phyloP scores from a whole-genome alignment of 371 early-diverging fungal genomes.

The Mortierella sp. region DNA sequence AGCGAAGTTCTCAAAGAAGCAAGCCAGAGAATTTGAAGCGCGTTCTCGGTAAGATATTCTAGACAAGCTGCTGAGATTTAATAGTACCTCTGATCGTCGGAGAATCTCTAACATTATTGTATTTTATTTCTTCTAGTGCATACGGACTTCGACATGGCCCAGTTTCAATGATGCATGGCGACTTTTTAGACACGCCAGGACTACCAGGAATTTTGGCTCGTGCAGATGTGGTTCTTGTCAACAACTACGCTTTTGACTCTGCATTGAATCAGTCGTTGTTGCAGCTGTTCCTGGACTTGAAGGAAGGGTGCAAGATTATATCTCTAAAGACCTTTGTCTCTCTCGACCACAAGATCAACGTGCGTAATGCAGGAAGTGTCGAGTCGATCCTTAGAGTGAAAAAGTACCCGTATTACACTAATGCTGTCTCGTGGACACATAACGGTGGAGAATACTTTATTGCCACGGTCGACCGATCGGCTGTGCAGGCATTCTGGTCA shows the following conservation, averaged over 20 bases:
- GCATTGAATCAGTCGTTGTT: slow-evolving; percentile 85
- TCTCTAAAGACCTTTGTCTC: slow-evolving; percentile 86
- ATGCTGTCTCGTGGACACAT: slow-evolving; percentile 94
- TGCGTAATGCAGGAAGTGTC: slow-evolving; percentile 82
- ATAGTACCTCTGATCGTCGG: neutral
- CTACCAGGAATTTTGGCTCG: slow-evolving; percentile 75
- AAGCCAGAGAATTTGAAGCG: slow-evolving; percentile 85
- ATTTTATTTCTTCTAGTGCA: slow-evolving; percentile 51
- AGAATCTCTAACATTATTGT: neutral
- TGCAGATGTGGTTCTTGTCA: slow-evolving; percentile 94
- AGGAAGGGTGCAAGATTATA: slow-evolving; percentile 90
- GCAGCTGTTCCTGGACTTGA: slow-evolving; percentile 89
- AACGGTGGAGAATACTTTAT: slow-evolving; percentile 90
- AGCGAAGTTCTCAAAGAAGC: slow-evolving; percentile 81
- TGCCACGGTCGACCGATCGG: slow-evolving; percentile 84
- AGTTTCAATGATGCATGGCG: slow-evolving; percentile 79
- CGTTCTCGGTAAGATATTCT: slow-evolving; percentile 77
- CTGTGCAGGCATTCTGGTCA: slow-evolving; percentile 69
- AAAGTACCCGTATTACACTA: slow-evolving; percentile 81
- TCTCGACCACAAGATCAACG: slow-evolving; percentile 81
- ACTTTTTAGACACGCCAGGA: slow-evolving; percentile 78
- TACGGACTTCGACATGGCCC: slow-evolving; percentile 75
- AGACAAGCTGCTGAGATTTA: neutral
- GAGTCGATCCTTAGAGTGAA: slow-evolving; percentile 88
- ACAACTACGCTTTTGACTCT: slow-evolving; percentile 94